Conservation (phyloP, 192 early-diverging fungal species). For the Coemansia sp. region DNA sequence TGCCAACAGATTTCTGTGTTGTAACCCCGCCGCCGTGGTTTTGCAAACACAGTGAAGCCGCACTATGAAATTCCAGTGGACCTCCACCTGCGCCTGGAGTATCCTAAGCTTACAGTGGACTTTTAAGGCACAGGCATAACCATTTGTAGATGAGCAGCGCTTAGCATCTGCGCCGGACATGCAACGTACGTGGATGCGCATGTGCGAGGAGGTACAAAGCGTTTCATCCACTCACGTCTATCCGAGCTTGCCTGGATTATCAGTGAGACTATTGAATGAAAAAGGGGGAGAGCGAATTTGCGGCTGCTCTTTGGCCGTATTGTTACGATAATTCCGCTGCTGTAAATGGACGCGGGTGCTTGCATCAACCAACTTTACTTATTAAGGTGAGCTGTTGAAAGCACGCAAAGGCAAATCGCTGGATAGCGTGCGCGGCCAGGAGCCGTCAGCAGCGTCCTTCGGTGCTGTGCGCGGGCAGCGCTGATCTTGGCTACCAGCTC, state of each 20-base stretch:
- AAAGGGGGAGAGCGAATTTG: background rate
- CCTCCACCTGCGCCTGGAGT: too few relatives aligned
- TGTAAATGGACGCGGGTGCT: background rate
- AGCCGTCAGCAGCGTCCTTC: background rate
- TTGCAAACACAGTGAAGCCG: too few relatives aligned
- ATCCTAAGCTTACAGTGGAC: too few relatives aligned
- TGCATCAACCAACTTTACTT: background rate
- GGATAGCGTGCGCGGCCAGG: background rate
- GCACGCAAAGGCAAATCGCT: background rate
- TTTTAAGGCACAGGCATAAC: too few relatives aligned
- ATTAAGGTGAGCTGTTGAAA: too few relatives aligned
- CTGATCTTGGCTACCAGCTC: background rate
- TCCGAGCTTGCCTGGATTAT: background rate
- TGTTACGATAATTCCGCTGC: conserved; percentile 6
- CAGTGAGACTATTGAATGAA: background rate
- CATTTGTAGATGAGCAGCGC: too few relatives aligned
- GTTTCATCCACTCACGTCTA: background rate
- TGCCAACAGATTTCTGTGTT: too few relatives aligned
- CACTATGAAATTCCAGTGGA: too few relatives aligned
- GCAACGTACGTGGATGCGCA: too few relatives aligned
- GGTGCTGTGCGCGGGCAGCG: background rate
- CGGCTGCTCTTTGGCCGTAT: conserved; percentile 2
- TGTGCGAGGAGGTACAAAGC: background rate
- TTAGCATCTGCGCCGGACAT: too few relatives aligned
- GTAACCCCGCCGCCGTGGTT: too few relatives aligned